Conservation (phyloP, 2,329 filamentous ascomycete species). For the Epichloe uncinata region DNA sequence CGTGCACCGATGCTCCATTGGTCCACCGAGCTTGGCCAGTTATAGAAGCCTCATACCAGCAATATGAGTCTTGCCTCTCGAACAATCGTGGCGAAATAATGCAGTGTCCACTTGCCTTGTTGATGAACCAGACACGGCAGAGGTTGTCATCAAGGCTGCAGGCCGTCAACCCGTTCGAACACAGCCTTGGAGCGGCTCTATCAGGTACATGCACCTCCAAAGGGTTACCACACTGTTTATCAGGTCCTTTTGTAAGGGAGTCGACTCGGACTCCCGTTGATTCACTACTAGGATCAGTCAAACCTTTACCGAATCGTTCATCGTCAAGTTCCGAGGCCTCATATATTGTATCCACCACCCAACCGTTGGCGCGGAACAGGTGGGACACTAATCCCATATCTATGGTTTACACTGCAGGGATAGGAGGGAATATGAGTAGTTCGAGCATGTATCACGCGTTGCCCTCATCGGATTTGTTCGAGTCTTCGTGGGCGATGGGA, state of each 20-base stretch:
- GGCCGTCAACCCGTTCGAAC: background rate
- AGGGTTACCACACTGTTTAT: background rate
- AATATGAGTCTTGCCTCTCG: background rate
- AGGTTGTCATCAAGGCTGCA: background rate
- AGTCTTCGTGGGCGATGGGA: background rate
- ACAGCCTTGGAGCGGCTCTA: background rate
- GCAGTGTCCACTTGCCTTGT: background rate
- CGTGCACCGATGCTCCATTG: conserved; percentile 4
- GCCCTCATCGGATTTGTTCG: background rate
- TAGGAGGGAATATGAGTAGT: background rate
- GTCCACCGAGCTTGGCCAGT: conserved; percentile 6
- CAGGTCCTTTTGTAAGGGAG: background rate
- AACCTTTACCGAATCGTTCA: background rate
- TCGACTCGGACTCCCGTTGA: background rate
- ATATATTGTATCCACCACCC: background rate
- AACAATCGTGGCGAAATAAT: background rate
- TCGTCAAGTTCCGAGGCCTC: background rate
- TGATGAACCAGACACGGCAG: background rate
- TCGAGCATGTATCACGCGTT: background rate
- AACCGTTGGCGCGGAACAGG: background rate
- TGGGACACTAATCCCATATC: background rate
- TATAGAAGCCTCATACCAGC: conserved; percentile 6
- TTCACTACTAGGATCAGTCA: background rate
- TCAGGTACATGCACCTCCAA: background rate
- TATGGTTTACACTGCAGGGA: background rate